Evolutionary conservation across 108 stramenopile genomes (phyloP).

Genomic region (Nitzschia palea): DNA sequence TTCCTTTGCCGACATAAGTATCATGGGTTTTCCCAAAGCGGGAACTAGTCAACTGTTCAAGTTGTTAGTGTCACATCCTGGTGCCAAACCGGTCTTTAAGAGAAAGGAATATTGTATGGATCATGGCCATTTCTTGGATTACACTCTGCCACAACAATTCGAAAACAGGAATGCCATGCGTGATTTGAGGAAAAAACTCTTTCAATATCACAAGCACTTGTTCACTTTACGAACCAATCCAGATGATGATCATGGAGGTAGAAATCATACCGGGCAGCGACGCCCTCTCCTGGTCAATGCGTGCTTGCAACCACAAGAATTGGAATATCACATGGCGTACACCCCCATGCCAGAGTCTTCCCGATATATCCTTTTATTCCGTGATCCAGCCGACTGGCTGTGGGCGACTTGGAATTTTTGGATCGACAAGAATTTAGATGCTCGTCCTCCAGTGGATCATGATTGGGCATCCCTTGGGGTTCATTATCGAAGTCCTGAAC

Average conservation of each 20-base stretch:
- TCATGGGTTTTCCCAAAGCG: constrained; percentile 17
- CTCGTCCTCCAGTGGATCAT: neutral
- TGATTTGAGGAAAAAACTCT: neutral
- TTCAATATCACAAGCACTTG: neutral
- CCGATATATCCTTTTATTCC: constrained; percentile 18
- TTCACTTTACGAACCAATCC: constrained; percentile 2
- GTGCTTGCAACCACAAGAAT: neutral
- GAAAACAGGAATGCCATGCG: neutral
- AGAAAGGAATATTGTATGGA: constrained; percentile 18
- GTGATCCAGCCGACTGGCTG: constrained; percentile 32
- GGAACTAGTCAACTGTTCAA: constrained; percentile 28
- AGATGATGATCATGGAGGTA: neutral
- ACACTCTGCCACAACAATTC: neutral
- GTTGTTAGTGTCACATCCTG: constrained; percentile 4
- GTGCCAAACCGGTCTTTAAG: neutral
- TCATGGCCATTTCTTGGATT: neutral
- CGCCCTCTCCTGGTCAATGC: constrained; percentile 17
- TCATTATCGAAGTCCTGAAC: constrained; percentile 30
- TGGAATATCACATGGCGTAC: neutral
- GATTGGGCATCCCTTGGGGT: neutral
- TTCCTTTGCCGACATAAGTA: constrained; percentile 15
- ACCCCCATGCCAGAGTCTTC: neutral
- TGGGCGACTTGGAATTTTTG: constrained; percentile 31
- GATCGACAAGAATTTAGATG: neutral
- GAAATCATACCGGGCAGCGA: no score